Evolutionary conservation across 2,329 filamentous ascomycete species (phyloP).

Genomic region (Aquanectria penicillioides): DNA sequence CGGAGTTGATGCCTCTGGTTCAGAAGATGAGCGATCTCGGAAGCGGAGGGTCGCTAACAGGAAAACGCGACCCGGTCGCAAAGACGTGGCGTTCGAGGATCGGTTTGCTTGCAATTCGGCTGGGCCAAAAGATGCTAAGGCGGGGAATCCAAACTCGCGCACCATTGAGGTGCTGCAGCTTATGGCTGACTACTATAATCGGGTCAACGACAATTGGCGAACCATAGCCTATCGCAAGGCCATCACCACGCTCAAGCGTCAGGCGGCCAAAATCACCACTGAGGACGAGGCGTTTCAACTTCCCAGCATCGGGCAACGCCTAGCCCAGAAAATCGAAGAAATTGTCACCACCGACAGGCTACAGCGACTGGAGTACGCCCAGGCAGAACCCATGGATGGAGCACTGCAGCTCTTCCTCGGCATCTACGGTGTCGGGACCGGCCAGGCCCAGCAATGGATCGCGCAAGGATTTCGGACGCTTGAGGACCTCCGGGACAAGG

Average conservation of each 20-base stretch:
- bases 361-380: slow-evolving; percentile 75
- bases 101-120: slow-evolving; percentile 66
- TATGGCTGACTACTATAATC: slow-evolving; percentile 82
- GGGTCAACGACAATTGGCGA: slow-evolving; percentile 82
- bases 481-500: slow-evolving; percentile 72
- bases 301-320: slow-evolving; percentile 73
- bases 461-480: slow-evolving; percentile 78
- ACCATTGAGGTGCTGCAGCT: slow-evolving; percentile 82
- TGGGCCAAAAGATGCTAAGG: slow-evolving; percentile 54
- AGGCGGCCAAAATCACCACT: slow-evolving; percentile 71
- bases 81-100: slow-evolving; percentile 53
- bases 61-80: slow-evolving; percentile 37
- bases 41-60: slow-evolving; percentile 29
- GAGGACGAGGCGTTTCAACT: slow-evolving; percentile 75
- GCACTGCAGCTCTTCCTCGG: slow-evolving; percentile 76
- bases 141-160: slow-evolving; percentile 74
- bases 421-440: slow-evolving; percentile 81
- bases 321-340: slow-evolving; percentile 90
- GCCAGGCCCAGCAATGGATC: slow-evolving; percentile 80
- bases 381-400: slow-evolving; percentile 71
- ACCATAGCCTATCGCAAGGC: slow-evolving; percentile 79
- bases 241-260: slow-evolving; percentile 76
- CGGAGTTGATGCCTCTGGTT: slow-evolving; percentile 28
- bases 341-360: slow-evolving; percentile 81
- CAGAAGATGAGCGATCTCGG: slow-evolving; percentile 34